Evolutionary conservation across 805 yeast genomes (phyloP), one percentile per base, ranked within the genome.

Genomic region (Lachancea kluyveri): DNA sequence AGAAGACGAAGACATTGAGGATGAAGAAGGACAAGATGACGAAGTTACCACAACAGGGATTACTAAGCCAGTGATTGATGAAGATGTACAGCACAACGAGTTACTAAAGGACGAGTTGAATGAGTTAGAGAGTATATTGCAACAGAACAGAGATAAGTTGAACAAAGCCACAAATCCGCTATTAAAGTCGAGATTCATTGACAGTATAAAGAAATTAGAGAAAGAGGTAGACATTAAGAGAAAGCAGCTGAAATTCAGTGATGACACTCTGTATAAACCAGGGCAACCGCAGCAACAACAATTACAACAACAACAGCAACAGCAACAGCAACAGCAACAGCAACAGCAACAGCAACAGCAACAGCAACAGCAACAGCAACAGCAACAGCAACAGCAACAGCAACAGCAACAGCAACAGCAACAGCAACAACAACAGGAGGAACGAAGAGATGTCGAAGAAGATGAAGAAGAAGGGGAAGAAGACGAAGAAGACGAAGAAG

Each of bases 121-220:
- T 5, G 98, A 92, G 50, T 67, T 92, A 39, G 87, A 83, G 52
- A 48, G 69, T 10, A 87, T 90, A 0, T 79, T 92, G 31, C 74
- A 70, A 33, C 79, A 78, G 46, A 88, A 90, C 49, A 75, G 74
- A 53, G 67, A 68, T 27, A 87, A 83, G 46, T 72, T 85, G 29
- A 74, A 69, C 13, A 77, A 78, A 43, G 87, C 88, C 11, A 67
- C 77, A 3, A 86, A 86, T 52, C 88, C 90, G 45, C 79, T 90
- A 60, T 70, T 92, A 74, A 77, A 79, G 50, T 82, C 79, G 57
- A 79, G 96, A 61, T 83, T 88, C 54, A 69, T 79, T 46, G 92
- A 82, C 42, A 87, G 81, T 31, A 82, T 85, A 31, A 72, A 70
- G 36, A 78, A 88, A 39, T 68, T 92, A 50, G 78, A 77, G 55